These are phyloP conservation scores for Ogataea corticis DNA, from an alignment of 805 yeast species.

Conservation along the genomic window DNA sequence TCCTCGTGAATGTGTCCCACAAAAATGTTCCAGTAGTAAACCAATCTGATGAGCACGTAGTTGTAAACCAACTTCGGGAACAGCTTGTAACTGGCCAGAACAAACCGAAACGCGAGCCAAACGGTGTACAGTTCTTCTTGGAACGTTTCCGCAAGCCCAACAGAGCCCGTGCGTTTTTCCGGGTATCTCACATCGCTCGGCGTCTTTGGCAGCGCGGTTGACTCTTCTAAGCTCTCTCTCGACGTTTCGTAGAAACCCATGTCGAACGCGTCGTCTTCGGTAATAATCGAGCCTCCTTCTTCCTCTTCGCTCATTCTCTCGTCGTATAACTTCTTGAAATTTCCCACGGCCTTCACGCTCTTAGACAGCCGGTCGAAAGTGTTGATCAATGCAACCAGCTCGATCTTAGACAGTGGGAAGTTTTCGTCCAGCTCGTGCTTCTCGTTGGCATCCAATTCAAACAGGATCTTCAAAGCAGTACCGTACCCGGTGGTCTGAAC, in stretches of 20 bases:
- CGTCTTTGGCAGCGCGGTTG: conserved; percentile 27
- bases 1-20: conserved; percentile 55
- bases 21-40: conserved; percentile 70
- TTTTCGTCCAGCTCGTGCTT: conserved; percentile 22
- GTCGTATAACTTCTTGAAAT: conserved; percentile 61
- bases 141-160: conserved; percentile 42
- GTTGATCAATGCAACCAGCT: conserved; percentile 85
- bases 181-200: conserved; percentile 29
- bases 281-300: conserved; percentile 16
- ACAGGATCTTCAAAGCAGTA: conserved; percentile 86
- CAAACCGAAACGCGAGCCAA: conserved; percentile 60
- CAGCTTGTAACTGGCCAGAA: conserved; percentile 62
- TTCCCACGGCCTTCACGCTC: conserved; percentile 71
- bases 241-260: neutral
- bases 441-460: conserved; percentile 65
- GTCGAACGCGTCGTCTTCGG: conserved; percentile 3
- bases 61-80: conserved; percentile 67
- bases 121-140: conserved; percentile 52
- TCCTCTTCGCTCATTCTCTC: conserved; percentile 31
- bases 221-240: conserved; percentile 57
- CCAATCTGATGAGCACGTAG: conserved; percentile 47
- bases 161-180: conserved; percentile 1
- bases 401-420: conserved; percentile 62
- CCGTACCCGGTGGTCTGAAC: conserved; percentile 97
- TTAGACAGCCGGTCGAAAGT: conserved; percentile 91